Evolutionary conservation across 2,329 filamentous ascomycete genomes (phyloP), one percentile per base, ranked within the genome.

Genomic region (Sordariomycetes sp.): DNA sequence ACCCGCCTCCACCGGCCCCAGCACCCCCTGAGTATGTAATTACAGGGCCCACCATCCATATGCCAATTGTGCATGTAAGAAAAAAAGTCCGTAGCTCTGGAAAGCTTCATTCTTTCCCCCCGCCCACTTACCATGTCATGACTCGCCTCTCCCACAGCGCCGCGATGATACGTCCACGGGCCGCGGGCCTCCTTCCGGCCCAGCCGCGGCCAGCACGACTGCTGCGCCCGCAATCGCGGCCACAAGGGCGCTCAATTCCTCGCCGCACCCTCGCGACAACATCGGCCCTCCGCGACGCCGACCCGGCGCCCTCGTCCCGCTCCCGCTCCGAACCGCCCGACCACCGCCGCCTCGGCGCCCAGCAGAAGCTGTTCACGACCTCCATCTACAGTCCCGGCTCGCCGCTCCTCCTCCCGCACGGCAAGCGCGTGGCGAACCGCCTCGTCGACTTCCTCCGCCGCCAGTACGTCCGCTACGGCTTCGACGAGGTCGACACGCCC

Each of bases 401-500:
- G 18, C 90, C 90, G 3, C 84, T 96, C 12, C 90, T 96, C 66
- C 79, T 92, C 6, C 90, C 90, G 24, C 87, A 90, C 67, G 91
- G 91, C 62, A 80, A 90, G 0, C 84, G 85, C 59, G 82, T 96
- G 64, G 91, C 96, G 75, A 92, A 94, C 68, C 87, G 89, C 58
- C 82, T 96, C 24, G 83, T 90, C 60, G 80, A 86, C 51, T 96
- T 94, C 67, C 78, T 96, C 59, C 87, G 90, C 62, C 85, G 86
- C 60, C 90, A 96, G 68, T 96, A 96, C 67, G 82, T 87, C 28
- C 82, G 85, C 62, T 94, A 93, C 71, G 90, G 90, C 60, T 95
- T 93, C 69, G 81, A 91, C 63, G 90, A 96, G 70, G 90, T 96
- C 62, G 85, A 96, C 64, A 94, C 90, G 8, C 90, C 91, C 1